phyloP scores from a whole-genome alignment of 169 alveolate species.

The Haemoproteus tartakovskyi region DNA sequence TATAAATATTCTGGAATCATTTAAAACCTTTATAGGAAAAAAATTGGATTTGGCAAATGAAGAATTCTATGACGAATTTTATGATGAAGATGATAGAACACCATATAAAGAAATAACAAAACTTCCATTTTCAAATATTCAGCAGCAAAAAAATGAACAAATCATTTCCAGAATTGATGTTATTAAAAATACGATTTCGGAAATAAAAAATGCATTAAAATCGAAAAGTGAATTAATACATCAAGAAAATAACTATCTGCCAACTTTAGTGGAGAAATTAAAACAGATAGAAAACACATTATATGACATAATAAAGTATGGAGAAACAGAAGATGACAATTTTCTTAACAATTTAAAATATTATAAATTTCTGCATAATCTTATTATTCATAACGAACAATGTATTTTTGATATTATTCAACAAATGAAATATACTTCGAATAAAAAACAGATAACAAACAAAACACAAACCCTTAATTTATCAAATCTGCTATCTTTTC shows the following conservation, averaged over 20 bases:
- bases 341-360: not conserved
- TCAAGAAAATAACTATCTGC: too few species aligned
- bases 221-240: too few species aligned
- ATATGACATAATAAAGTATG: constrained; percentile 7
- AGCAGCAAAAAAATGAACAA: not conserved
- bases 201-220: too few species aligned
- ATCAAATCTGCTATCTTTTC: not conserved
- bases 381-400: too few species aligned
- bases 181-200: constrained; percentile 2
- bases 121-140: not conserved
- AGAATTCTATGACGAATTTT: not conserved
- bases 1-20: constrained; percentile 12
- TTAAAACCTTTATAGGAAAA: constrained; percentile 48
- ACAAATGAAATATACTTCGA: too few species aligned
- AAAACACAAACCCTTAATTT: too few species aligned
- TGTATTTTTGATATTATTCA: too few species aligned
- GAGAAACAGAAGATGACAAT: not conserved
- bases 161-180: constrained; percentile 10
- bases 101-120: not conserved
- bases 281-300: not conserved
- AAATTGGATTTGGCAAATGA: not conserved
- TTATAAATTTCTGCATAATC: constrained; percentile 6
- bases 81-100: not conserved
- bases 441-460: too few species aligned
- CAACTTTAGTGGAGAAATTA: too few species aligned